These are phyloP conservation scores for Trichoderma simmonsii DNA, from an alignment of 2,329 filamentous ascomycete genomes.

Conservation along the genomic window DNA sequence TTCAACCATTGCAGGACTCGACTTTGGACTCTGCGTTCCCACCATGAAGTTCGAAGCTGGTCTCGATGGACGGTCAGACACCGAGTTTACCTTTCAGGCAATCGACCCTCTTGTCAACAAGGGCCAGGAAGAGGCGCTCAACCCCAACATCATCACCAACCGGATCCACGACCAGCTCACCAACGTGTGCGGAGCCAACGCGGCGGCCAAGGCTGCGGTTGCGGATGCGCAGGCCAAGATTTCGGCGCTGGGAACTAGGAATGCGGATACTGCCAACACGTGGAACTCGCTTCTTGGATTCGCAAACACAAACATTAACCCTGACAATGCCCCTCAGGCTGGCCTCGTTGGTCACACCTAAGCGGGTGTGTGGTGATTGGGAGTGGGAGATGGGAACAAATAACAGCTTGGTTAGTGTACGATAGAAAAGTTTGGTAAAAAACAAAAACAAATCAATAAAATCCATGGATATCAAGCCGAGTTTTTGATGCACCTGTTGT, in stretches of 20 bases:
- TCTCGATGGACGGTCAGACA: not conserved
- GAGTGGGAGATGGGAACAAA: not conserved
- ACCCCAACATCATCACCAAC: conserved; percentile 13
- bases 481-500: not conserved
- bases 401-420: not conserved
- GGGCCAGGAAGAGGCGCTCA: conserved; percentile 2
- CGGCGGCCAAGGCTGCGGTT: conserved; percentile 5
- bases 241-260: not conserved
- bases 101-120: conserved; percentile 11
- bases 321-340: not conserved
- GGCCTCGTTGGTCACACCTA: conserved; percentile 7
- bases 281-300: conserved; percentile 9
- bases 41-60: conserved; percentile 10
- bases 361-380: not conserved
- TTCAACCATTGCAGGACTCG: not conserved
- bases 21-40: conserved; percentile 4
- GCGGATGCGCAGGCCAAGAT: not conserved
- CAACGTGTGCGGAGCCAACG: conserved; percentile 10
- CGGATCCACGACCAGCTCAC: conserved; percentile 8
- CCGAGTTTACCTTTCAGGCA: conserved; percentile 6
- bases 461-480: not conserved
- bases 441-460: not conserved
- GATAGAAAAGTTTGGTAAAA: not conserved
- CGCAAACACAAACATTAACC: conserved; percentile 3
- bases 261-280: conserved; percentile 6